phyloP scores from a whole-genome alignment of 768 basidiomycete species.

The Lactarius vividus region DNA sequence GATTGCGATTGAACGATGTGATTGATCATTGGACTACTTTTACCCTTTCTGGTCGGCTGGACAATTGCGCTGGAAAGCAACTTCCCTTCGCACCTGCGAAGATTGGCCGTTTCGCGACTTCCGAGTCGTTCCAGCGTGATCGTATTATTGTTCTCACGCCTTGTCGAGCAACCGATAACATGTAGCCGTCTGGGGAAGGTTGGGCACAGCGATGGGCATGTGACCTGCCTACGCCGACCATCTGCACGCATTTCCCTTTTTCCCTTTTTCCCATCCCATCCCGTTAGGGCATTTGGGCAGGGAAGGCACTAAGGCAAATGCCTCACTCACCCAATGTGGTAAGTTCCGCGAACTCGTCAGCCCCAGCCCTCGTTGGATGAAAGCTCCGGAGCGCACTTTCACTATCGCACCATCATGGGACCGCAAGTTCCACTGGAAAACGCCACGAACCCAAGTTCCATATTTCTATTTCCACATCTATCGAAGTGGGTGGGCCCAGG shows the following conservation, averaged over 20 bases:
- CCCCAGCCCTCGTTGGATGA: neutral
- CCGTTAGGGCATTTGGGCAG: neutral
- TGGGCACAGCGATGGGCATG: neutral
- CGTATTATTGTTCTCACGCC: slow-evolving; percentile 9
- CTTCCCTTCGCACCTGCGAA: slow-evolving; percentile 5
- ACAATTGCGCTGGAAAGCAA: slow-evolving; percentile 1
- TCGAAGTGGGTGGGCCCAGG: slow-evolving; percentile 3
- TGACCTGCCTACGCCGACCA: slow-evolving; percentile 1
- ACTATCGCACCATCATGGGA: slow-evolving; percentile 13
- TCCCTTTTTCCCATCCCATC: neutral
- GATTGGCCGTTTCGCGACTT: slow-evolving; percentile 2
- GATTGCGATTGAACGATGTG: neutral
- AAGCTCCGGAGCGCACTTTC: slow-evolving; percentile 14
- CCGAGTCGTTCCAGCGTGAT: slow-evolving; percentile 14
- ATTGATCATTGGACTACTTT: neutral
- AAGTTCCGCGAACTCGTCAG: slow-evolving; percentile 4
- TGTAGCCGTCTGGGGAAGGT: slow-evolving; percentile 19
- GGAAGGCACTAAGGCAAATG: neutral
- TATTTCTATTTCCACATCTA: slow-evolving; percentile 13
- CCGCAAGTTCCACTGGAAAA: slow-evolving; percentile 15
- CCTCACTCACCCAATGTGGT: neutral
- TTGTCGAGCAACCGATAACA: neutral
- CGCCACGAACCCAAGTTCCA: neutral
- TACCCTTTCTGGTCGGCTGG: neutral
- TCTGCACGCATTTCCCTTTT: slow-evolving; percentile 10